Base-by-base conservation (phyloP, 2,329 filamentous ascomycete genomes). In the Epichloe festucae region DNA sequence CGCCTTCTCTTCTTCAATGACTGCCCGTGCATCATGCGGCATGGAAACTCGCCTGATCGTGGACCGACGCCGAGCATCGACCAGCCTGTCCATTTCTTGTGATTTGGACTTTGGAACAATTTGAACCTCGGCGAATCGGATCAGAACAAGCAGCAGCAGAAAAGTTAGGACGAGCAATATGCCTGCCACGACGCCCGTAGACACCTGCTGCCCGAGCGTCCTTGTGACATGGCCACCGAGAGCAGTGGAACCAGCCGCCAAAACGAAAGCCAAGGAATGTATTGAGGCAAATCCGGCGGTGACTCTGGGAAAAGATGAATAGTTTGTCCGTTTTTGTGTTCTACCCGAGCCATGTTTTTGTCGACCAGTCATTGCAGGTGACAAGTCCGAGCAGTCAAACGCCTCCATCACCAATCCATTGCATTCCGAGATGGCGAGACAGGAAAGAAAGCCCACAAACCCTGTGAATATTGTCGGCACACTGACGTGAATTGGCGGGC, bases 401-500 rank as follows among this genome's bases (percentile, higher is more conserved):
- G 82, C 83, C 62, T 89, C 85, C 85, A 90, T 89, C 62, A 89
- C 77, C 35, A 90, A 69, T 1, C 85, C 84, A 56, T 84, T 79
- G 65, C 85, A 89, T 65, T 90, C 86, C 2, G 85, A 79, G 45
- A 88, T 81, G 1, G 84, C 85, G 10, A 91, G 75, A 49, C 81
- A 83, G 2, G 82, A 84, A 5, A 89, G 69, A 58, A 87, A 87
- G 0, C 84, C 85, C 14, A 89, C 76, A 4, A 80, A 63, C 1
- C 75, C 77, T 0, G 84, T 82, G 57, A 89, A 81, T 2, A 83
- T 62, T 4, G 82, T 81, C 3, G 85, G 86, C 0, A 83, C 69
- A n/a, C 75, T 74, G 51, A 79, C 75, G 50, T 76, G 78, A 21
- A 81, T 66, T 2, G 76, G 75, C 1, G 77, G 77, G 0, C 86